Conservation (phyloP, 352 stramenopile species). For the Phytophthora parvispora region DNA sequence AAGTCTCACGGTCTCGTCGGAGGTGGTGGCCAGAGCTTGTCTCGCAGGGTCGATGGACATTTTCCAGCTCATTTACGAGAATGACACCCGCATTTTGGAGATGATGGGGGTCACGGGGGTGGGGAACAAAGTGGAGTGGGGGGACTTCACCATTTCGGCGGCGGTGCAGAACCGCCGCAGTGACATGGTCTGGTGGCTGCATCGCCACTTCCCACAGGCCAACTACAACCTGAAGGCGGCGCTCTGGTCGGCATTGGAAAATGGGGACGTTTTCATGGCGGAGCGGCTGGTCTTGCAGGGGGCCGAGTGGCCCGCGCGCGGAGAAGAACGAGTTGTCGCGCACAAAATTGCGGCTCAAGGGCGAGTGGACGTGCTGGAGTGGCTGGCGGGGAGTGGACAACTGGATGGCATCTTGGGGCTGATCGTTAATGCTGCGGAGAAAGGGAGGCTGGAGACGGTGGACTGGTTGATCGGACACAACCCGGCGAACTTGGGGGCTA, state of each 20-base stretch:
- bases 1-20: background rate
- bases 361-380: constrained; percentile 14
- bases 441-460: constrained; percentile 9
- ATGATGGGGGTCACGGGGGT: background rate
- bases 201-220: constrained; percentile 3
- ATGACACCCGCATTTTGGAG: background rate
- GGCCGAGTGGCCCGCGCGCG: background rate
- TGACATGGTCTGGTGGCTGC: constrained; percentile 27
- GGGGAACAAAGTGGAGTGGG: constrained; percentile 5
- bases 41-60: constrained; percentile 10
- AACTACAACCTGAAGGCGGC: background rate
- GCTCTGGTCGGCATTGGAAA: background rate
- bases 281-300: constrained; percentile 13
- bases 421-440: constrained; percentile 10
- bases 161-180: constrained; percentile 11
- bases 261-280: constrained; percentile 27
- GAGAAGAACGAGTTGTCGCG: background rate
- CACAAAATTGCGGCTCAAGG: constrained; percentile 3
- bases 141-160: background rate
- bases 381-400: background rate
- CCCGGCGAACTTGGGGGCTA: too few relatives aligned
- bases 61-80: constrained; percentile 16
- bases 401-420: background rate
- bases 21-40: constrained; percentile 14
- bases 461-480: background rate